Evolutionary conservation across 495 filamentous ascomycete genomes (phyloP).

Genomic region (Darksidea phi): DNA sequence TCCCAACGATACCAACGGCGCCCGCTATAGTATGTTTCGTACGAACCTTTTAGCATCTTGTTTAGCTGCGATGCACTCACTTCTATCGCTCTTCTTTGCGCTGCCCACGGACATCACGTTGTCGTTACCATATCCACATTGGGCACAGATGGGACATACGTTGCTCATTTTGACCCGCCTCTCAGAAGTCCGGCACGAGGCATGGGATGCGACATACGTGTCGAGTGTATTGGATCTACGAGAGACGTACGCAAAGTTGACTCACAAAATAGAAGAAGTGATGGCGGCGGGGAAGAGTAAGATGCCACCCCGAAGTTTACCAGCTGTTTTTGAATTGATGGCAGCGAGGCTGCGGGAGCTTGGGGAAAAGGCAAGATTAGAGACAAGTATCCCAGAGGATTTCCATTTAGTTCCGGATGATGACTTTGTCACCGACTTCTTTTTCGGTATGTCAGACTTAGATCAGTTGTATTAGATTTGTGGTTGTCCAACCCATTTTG

Average conservation of each 20-base stretch:
- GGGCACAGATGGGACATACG: not conserved
- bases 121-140: not conserved
- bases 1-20: too few relatives aligned
- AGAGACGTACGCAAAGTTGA: not conserved
- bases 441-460: not conserved
- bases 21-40: not conserved
- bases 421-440: not conserved
- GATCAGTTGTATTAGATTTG: too few relatives aligned
- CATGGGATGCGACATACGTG: not conserved
- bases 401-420: too few relatives aligned
- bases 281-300: not conserved
- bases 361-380: not conserved
- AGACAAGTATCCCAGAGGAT: too few relatives aligned
- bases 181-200: not conserved
- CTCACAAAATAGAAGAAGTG: not conserved
- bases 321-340: not conserved
- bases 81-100: not conserved
- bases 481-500: too few relatives aligned
- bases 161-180: slow-evolving; percentile 6
- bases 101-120: not conserved
- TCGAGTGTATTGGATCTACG: not conserved
- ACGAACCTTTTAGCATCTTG: slow-evolving; percentile 1
- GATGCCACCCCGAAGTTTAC: not conserved
- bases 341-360: not conserved
- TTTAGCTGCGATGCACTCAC: not conserved